These are phyloP conservation scores for Diaporthe nobilis DNA, from an alignment of 2,329 filamentous ascomycete genomes.

Conservation along the genomic window DNA sequence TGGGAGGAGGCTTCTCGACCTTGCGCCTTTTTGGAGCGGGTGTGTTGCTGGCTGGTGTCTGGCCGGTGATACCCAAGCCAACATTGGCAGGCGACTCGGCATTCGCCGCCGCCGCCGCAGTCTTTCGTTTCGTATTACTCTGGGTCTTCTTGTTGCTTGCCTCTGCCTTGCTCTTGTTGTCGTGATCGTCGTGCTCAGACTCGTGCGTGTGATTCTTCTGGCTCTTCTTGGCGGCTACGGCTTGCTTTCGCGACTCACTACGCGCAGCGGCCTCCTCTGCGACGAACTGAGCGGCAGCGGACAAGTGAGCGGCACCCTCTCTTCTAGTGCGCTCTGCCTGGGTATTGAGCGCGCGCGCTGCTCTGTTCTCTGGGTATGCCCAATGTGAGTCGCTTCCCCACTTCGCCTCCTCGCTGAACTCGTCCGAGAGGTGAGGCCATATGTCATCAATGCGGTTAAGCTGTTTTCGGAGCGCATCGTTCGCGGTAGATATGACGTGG, in stretches of 20 bases:
- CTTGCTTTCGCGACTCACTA: conserved; percentile 88
- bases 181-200: conserved; percentile 83
- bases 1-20: conserved; percentile 78
- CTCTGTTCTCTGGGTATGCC: conserved; percentile 92
- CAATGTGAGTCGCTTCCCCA: conserved; percentile 93
- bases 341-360: conserved; percentile 69
- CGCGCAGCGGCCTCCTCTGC: conserved; percentile 88
- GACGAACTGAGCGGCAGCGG: conserved; percentile 81
- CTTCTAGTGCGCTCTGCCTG: conserved; percentile 81
- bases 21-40: conserved; percentile 82
- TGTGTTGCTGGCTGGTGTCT: conserved; percentile 62
- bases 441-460: conserved; percentile 87
- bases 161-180: conserved; percentile 63
- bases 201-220: conserved; percentile 76
- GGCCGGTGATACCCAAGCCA: conserved; percentile 77
- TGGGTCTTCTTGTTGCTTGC: conserved; percentile 71
- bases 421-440: conserved; percentile 86
- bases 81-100: conserved; percentile 52
- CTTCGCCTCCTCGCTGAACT: conserved; percentile 95
- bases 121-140: conserved; percentile 75
- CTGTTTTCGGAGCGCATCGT: conserved; percentile 89
- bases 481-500: conserved; percentile 93
- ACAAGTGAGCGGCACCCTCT: conserved; percentile 83
- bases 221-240: conserved; percentile 81
- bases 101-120: conserved; percentile 55